Base-by-base conservation (phyloP, 1,139 yeast genomes). In the Taphrina populina region DNA sequence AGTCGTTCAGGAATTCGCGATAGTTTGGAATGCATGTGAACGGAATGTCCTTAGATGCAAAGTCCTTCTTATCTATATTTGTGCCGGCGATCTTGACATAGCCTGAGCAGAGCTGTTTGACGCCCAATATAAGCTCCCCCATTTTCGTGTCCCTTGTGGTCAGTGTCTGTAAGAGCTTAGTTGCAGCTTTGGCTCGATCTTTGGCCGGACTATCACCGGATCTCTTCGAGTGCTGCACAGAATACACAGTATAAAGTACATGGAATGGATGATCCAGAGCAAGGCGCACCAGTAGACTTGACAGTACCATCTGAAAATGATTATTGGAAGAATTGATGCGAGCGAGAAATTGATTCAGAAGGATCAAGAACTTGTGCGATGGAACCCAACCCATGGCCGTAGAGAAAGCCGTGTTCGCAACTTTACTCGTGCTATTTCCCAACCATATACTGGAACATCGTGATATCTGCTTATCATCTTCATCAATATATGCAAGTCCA, bases 401-500 rank as follows among this genome's bases (percentile, higher is more conserved):
- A 17, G 58, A 58, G 4, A 69, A 63, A 2, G 60, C 62, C 4
- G 45, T 53, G 39, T 69, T 70, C 11, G 70, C 64, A 2, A 77
- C 68, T 1, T 70, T 76, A 46, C 74, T 73, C 4, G 67, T 67
- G 2, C 81, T 74, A 62, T 78, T 76, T 59, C 84, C 86, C 39
- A 92, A 73, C 95, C 96, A 90, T n/a, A 90, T 68, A 0, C 94
- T 84, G 66, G 90, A 83, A 60, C 90, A 83, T 56, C 86, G 77
- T 62, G 88, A 95, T 52, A 84, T 72, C 58, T 80, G 83, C 58
- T 81, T 83, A 49, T 76, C 77, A 59, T 73, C 58, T 11, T 71
- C 72, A 35, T 75, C 78, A 40, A 76, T 66, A 21, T 72, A 69
- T 1, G 74, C 68, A 27, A 83, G 70, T 47, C 86, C 73, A 49